phyloP scores from a whole-genome alignment of 805 yeast genomes.

The Diddensiella transvaalensis region DNA sequence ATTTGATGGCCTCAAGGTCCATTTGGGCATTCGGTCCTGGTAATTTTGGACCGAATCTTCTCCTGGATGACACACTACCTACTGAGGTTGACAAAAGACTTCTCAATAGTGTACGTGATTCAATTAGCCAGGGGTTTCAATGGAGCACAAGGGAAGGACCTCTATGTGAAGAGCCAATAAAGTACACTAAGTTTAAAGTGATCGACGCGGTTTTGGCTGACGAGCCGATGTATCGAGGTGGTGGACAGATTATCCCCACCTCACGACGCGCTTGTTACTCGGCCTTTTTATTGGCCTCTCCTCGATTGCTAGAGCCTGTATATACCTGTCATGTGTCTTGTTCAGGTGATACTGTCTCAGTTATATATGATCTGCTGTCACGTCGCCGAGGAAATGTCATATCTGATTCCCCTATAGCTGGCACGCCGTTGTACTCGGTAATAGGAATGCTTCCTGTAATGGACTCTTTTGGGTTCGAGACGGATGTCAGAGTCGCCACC shows the following conservation, averaged over 20 bases:
- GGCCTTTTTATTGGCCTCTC: slow-evolving; percentile 72
- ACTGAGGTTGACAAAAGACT: slow-evolving; percentile 61
- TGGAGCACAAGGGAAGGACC: slow-evolving; percentile 90
- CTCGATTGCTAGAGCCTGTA: slow-evolving; percentile 78
- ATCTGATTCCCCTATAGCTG: slow-evolving; percentile 55
- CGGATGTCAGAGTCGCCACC: slow-evolving; percentile 74
- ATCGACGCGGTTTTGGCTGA: slow-evolving; percentile 55
- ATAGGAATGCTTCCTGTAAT: slow-evolving; percentile 76
- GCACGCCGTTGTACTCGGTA: slow-evolving; percentile 62
- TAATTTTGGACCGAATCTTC: slow-evolving; percentile 46
- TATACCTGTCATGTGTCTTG: slow-evolving; percentile 60
- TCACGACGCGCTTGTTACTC: slow-evolving; percentile 80
- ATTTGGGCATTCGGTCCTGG: slow-evolving; percentile 75
- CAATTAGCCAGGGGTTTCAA: slow-evolving; percentile 71
- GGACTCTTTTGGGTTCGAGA: slow-evolving; percentile 85
- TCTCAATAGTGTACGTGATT: slow-evolving; percentile 45
- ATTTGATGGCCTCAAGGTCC: slow-evolving; percentile 74
- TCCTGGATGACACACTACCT: slow-evolving; percentile 69
- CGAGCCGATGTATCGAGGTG: slow-evolving; percentile 46
- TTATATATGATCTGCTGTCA: slow-evolving; percentile 48
- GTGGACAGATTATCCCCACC: slow-evolving; percentile 77
- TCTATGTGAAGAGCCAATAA: slow-evolving; percentile 77
- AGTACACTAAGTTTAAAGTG: slow-evolving; percentile 66
- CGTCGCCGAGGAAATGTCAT: slow-evolving; percentile 68
- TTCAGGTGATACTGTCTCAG: slow-evolving; percentile 44